phyloP scores from a whole-genome alignment of 352 stramenopile genomes.

The Blastocystis sp. region DNA sequence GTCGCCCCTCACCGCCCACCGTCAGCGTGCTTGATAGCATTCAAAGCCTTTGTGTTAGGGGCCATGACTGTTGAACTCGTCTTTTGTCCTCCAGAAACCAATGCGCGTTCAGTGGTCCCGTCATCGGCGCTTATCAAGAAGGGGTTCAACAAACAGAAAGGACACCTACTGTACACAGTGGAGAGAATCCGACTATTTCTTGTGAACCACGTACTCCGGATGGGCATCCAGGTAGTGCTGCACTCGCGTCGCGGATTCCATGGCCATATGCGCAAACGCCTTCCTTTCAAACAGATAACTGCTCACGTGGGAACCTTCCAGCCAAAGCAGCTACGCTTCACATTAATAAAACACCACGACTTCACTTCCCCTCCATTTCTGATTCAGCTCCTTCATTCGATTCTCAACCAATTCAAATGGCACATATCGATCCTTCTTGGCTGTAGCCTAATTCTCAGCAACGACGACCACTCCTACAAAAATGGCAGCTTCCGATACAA shows the following conservation, averaged over 20 bases:
- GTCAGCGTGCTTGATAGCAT: no score
- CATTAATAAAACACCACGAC: background rate
- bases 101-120: no score
- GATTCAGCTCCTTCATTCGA: constrained; percentile 58
- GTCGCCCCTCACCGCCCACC: no score
- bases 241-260: constrained; percentile 33
- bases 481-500: constrained; percentile 49
- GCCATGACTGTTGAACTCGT: no score
- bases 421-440: constrained; percentile 58
- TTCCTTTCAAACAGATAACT: constrained; percentile 67
- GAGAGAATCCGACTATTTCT: no score
- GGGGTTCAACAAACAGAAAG: no score
- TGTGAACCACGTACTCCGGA: background rate
- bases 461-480: constrained; percentile 1
- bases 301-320: constrained; percentile 59
- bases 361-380: constrained; percentile 53
- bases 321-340: constrained; percentile 11
- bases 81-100: no score
- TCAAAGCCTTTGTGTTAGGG: no score
- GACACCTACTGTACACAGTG: no score
- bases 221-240: constrained; percentile 39
- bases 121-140: no score
- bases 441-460: constrained; percentile 29
- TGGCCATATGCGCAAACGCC: constrained; percentile 60
- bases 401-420: constrained; percentile 65